Evolutionary conservation across 2,329 filamentous ascomycete species (phyloP).

Genomic region (Coniella lustricola): DNA sequence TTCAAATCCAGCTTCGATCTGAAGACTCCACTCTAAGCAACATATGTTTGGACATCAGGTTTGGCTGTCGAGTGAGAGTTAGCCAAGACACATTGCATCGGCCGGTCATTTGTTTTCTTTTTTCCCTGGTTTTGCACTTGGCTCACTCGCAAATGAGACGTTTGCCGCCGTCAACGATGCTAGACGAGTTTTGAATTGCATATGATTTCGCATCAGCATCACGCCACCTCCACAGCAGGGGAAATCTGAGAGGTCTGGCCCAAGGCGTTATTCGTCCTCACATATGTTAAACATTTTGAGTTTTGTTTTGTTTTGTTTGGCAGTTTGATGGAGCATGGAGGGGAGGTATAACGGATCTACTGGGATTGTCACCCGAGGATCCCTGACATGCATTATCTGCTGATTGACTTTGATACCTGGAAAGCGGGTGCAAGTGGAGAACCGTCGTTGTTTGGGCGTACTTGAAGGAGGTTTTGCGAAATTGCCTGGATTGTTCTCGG

Average conservation of each 20-base stretch:
- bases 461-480: neutral
- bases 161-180: neutral
- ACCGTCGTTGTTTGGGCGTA: neutral
- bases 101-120: slow-evolving; percentile 11
- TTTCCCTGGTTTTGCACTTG: neutral
- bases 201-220: slow-evolving; percentile 15
- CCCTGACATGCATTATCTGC: neutral
- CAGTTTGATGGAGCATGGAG: too few species aligned
- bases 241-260: slow-evolving; percentile 5
- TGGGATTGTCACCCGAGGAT: neutral
- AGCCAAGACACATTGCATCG: slow-evolving; percentile 10
- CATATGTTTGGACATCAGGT: neutral
- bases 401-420: neutral
- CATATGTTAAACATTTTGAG: neutral
- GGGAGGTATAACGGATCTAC: neutral
- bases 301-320: too few species aligned
- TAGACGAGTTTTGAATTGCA: slow-evolving; percentile 6
- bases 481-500: neutral
- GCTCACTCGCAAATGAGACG: slow-evolving; percentile 3
- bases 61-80: neutral
- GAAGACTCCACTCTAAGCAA: neutral
- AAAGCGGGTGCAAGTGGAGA: neutral
- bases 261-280: slow-evolving; percentile 6
- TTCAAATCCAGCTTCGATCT: neutral
- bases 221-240: slow-evolving; percentile 4